Base-by-base conservation (phyloP, 179 eudicot genomes). In the Sideroxylon spinosum region DNA sequence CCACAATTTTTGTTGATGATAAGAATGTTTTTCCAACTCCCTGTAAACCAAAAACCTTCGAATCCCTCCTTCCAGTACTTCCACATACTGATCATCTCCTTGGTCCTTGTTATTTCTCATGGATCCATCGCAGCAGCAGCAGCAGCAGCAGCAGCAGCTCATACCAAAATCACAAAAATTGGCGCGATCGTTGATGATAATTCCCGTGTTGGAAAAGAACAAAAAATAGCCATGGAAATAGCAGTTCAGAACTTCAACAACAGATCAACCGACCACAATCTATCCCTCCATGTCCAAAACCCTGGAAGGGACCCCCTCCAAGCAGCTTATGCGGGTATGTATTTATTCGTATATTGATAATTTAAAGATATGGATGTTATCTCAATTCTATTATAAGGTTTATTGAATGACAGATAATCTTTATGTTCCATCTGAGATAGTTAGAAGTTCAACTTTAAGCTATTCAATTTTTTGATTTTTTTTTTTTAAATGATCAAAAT, bases 251-350 rank as follows among this genome's bases (percentile, higher is more conserved):
- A 79, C 60, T 83, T 77, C 80, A 86, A 81, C 70, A 76, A 37
- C 48, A 55, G 5, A 2, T 79, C 86, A 59, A 68, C 29, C 19
- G 16, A 68, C 53, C 71, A 75, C 29, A 80, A 52, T 48, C 32
- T 88, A 0, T 26, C 69, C 22, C 56, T 88, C 17, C 80, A 79
- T 63, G 76, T 83, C 74, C 48, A 59, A 2, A 68, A 60, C 60
- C 49, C 44, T 17, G 64, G 29, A 17, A 76, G 44, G 10, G 74
- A 81, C 29, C 86, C 89, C 60, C 82, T 86, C 66, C 84, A 86
- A 71, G 84, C 84, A 19, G 83, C 84, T 68, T 46, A 37, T 78
- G 81, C 88, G 73, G 88, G 89, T 88, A 1, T 37, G 57, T 71
- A 71, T 5, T 37, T 74, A 46, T 57, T 55, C 13, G 2, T 46